A percentile compares a stretch with the other conserved stretches of the same genome.
phyloP scores from a whole-genome alignment of 2,329 filamentous ascomycete species.

The Coniella vitis region DNA sequence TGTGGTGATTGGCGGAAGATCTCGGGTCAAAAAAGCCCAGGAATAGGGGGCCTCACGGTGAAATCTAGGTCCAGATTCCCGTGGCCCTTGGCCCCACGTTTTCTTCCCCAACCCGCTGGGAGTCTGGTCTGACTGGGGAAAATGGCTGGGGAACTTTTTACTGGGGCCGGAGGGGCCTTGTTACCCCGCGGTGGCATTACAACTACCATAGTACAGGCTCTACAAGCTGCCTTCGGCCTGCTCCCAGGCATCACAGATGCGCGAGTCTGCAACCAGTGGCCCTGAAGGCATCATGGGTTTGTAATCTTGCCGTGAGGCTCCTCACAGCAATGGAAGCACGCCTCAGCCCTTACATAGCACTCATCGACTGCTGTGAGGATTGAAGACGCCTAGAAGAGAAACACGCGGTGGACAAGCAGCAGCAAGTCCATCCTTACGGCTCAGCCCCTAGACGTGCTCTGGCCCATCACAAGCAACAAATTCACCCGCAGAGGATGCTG shows the following conservation, averaged over 20 bases:
- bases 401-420: not conserved
- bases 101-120: slow-evolving; percentile 6
- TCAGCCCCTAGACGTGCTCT: too few relatives aligned
- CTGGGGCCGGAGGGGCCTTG: not conserved
- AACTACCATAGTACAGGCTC: too few relatives aligned
- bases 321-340: too few relatives aligned
- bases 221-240: too few relatives aligned
- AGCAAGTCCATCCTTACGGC: not conserved
- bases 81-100: slow-evolving; percentile 13
- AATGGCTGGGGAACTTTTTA: slow-evolving; percentile 4
- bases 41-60: slow-evolving; percentile 15
- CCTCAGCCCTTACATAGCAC: too few relatives aligned
- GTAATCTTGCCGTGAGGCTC: too few relatives aligned
- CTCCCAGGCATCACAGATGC: too few relatives aligned
- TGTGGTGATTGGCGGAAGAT: slow-evolving; percentile 17
- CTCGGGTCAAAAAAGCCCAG: slow-evolving; percentile 12
- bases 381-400: too few relatives aligned
- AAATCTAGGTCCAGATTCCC: slow-evolving; percentile 12
- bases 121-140: slow-evolving; percentile 8
- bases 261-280: too few relatives aligned
- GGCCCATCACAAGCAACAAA: not conserved
- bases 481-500: not conserved
- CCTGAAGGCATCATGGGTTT: too few relatives aligned
- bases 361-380: too few relatives aligned
- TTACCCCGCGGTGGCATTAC: not conserved